Conservation (phyloP, 495 filamentous ascomycete species). For the Physcia stellaris region DNA sequence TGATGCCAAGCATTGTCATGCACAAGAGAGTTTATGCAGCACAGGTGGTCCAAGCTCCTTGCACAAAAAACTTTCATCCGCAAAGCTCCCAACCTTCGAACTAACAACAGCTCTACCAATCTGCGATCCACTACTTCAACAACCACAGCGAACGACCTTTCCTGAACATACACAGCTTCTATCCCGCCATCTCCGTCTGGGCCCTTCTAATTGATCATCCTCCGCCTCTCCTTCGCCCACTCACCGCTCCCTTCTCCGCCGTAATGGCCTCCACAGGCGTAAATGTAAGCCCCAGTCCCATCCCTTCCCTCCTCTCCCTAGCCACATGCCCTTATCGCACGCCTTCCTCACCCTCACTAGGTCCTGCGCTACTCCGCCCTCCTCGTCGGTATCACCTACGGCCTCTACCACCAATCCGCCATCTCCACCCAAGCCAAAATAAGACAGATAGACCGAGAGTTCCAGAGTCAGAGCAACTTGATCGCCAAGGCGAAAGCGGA, state of each 20-base stretch:
- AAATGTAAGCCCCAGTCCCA: conserved; percentile 19
- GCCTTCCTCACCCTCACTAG: conserved; percentile 29
- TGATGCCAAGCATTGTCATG: too few relatives aligned
- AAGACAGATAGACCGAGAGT: conserved; percentile 58
- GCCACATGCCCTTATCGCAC: conserved; percentile 10
- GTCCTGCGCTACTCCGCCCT: conserved; percentile 92
- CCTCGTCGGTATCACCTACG: conserved; percentile 77
- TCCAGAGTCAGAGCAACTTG: conserved; percentile 70
- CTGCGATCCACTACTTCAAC: not conserved
- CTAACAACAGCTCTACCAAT: not conserved
- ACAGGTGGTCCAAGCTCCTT: conserved; percentile 1
- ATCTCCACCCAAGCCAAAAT: conserved; percentile 54
- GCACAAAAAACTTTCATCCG: not conserved
- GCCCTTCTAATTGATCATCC: conserved; percentile 6
- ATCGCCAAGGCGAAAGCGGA: conserved; percentile 86
- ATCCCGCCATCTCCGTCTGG: conserved; percentile 5
- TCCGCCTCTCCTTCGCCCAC: conserved; percentile 7
- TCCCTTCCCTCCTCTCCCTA: conserved; percentile 8
- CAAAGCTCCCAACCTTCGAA: not conserved
- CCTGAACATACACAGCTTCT: not conserved
- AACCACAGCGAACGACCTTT: not conserved
- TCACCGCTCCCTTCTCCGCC: not conserved
- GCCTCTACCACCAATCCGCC: conserved; percentile 74
- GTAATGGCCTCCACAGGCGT: conserved; percentile 21
- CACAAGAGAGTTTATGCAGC: not conserved